A percentile compares a stretch with the other conserved stretches of the same genome.
phyloP scores from a whole-genome alignment of 2,329 filamentous ascomycete species.

The Diaporthe vexans region DNA sequence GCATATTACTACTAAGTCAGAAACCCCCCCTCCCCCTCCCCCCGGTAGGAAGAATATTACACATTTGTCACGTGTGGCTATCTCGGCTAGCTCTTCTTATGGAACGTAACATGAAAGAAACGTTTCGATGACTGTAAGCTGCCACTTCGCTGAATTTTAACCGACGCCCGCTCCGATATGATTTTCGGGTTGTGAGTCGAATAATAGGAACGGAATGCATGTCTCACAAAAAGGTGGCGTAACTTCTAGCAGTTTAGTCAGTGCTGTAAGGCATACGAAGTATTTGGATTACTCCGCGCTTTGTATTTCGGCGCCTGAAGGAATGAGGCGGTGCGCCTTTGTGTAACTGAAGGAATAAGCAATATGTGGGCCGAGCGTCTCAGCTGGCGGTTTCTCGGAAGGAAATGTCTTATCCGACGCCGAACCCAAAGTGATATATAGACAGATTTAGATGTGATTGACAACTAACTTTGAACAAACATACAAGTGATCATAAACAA shows the following conservation, averaged over 20 bases:
- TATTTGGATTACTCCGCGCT: neutral
- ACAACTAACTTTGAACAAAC: neutral
- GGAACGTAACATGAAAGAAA: neutral
- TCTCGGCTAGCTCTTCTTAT: too few species aligned
- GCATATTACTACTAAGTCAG: too few species aligned
- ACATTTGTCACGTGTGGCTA: too few species aligned
- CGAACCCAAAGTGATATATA: neutral
- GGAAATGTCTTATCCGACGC: constrained; percentile 7
- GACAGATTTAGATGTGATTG: neutral
- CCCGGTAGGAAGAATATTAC: too few species aligned
- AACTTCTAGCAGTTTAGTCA: neutral
- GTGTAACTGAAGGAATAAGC: constrained; percentile 11
- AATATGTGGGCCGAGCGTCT: neutral
- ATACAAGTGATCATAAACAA: too few species aligned
- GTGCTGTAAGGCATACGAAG: neutral
- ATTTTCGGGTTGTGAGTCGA: neutral
- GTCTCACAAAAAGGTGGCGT: neutral
- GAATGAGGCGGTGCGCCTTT: constrained; percentile 1
- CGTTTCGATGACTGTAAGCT: neutral
- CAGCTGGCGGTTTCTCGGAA: neutral
- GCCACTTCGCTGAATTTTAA: neutral
- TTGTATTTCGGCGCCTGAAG: constrained; percentile 2
- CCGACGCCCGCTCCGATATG: neutral
- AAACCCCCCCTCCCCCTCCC: too few species aligned
- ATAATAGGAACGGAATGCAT: too few species aligned